A percentile compares a stretch with the other conserved stretches of the same genome.
Evolutionary conservation across 495 filamentous ascomycete species (phyloP).

Genomic region (Emericellopsis terricola): DNA sequence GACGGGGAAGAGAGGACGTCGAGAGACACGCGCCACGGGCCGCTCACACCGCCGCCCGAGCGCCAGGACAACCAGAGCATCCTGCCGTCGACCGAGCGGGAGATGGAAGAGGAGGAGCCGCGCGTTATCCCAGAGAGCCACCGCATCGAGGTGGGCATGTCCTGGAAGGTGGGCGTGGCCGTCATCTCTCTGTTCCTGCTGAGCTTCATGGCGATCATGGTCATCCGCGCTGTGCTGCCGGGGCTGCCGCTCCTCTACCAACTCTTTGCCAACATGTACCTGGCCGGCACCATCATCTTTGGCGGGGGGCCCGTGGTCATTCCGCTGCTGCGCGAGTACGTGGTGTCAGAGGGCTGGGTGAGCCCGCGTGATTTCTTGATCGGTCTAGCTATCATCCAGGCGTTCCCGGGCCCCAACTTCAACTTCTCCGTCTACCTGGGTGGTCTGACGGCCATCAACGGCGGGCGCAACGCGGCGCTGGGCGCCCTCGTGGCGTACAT

Average conservation of each 20-base stretch:
- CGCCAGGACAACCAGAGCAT: not conserved
- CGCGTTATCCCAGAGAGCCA: conserved; percentile 21
- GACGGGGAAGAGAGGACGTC: not conserved
- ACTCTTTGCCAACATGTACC: conserved; percentile 67
- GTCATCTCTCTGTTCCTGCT: conserved; percentile 36
- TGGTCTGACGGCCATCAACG: conserved; percentile 31
- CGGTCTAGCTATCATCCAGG: conserved; percentile 66
- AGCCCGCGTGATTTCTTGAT: conserved; percentile 63
- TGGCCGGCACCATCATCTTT: conserved; percentile 81
- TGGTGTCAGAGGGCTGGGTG: conserved; percentile 69
- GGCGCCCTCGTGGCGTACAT: conserved; percentile 44
- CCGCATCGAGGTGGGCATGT: conserved; percentile 19
- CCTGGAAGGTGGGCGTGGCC: conserved; percentile 26
- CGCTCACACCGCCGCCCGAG: not conserved
- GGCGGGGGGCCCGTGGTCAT: conserved; percentile 79
- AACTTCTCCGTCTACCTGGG: conserved; percentile 75
- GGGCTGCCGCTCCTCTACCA: conserved; percentile 30
- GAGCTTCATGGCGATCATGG: conserved; percentile 43
- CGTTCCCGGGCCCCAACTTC: conserved; percentile 77
- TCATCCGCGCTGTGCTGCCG: conserved; percentile 30
- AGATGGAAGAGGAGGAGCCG: conserved; percentile 11
- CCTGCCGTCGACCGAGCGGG: conserved; percentile 2
- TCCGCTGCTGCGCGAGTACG: conserved; percentile 59
- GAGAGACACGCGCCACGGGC: not conserved
- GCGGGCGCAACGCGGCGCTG: conserved; percentile 11